Base-by-base conservation (phyloP, 2,329 filamentous ascomycete species). In the Byssoonygena ceratinophila region DNA sequence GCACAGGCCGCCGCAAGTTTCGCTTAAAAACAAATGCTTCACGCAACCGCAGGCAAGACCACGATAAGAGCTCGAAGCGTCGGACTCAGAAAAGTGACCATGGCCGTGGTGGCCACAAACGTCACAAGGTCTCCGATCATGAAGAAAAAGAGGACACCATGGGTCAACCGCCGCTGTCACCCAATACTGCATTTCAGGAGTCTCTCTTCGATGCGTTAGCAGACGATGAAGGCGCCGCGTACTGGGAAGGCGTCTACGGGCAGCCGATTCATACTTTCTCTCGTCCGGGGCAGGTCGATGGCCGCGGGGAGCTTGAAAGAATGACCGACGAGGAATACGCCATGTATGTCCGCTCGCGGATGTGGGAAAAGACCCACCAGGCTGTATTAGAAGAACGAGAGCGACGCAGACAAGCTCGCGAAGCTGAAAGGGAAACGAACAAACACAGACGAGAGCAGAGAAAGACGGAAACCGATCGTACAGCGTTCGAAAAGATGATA, bases 311-410 rank as follows among this genome's bases (percentile, higher is more conserved):
- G 54, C 74, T 95, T 11, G 88, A 95, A 68, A 77, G 76, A 57
- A 97, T 97, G 91, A 82, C 76, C 7, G 92, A 97, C 60, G 90
- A 97, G 25, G 86, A 96, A 66, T 98, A 97, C 66, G 85, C 87
- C 0, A 75, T 82, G 1, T 85, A 90, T 66, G 91, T 98, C 36
- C 81, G 91, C 16, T 78, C 78, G 49, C 83, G 82, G 69, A 97
- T 98, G 92, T 98, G 89, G 84, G 90, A 96, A 74, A 89, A 87
- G 71, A 94, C 86, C 50, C 82, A 95, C 64, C 84, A 91, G 58
- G 86, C 91, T 20, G 72, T 94, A 49, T 67, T 91, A 0, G 85
- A 92, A 61, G 88, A 92, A 67, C 78, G 84, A 53, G 82, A 81
- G 52, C 72, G 77, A 41, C 73, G 80, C 51, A 76, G 81, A 59